Percentiles rank a stretch among this genome's conserved stretches.
Conservation (phyloP, 306 rosid species). For the Citrullus mucosospermus region DNA sequence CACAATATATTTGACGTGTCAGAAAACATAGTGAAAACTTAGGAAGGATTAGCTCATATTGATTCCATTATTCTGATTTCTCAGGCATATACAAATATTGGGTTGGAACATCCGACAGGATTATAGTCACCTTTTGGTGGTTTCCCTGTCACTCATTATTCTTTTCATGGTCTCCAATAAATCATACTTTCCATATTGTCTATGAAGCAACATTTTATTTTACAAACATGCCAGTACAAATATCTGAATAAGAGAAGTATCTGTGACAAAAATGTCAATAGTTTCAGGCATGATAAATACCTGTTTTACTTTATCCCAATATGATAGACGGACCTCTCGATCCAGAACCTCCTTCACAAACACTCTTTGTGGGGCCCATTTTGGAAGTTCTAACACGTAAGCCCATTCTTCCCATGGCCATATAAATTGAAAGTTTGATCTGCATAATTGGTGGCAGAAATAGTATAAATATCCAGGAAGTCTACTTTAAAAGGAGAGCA, state of each 20-base stretch:
- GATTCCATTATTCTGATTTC: neutral
- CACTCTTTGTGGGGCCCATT: slow-evolving; percentile 98
- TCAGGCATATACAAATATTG: neutral
- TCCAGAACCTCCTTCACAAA: slow-evolving; percentile 97
- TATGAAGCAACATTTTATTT: neutral
- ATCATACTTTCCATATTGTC: neutral
- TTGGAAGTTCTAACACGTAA: slow-evolving; percentile 79
- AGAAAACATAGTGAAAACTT: neutral
- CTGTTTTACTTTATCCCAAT: slow-evolving; percentile 99
- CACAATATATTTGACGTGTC: slow-evolving; percentile 8
- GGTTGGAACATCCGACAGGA: neutral
- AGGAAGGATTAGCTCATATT: neutral
- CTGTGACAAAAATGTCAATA: neutral
- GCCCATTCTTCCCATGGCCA: slow-evolving; percentile 99
- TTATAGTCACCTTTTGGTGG: neutral
- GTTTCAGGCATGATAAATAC: slow-evolving; percentile 27
- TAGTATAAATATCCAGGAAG: neutral
- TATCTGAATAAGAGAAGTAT: neutral
- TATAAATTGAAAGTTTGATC: slow-evolving; percentile 96
- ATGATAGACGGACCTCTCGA: slow-evolving; percentile 94
- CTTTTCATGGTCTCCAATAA: neutral
- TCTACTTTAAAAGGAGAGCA: neutral
- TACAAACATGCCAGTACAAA: neutral
- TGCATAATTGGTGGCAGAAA: slow-evolving; percentile 23
- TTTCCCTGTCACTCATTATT: neutral